Conservation (phyloP, 2,329 filamentous ascomycete species). For the Colletotrichum sublineola region DNA sequence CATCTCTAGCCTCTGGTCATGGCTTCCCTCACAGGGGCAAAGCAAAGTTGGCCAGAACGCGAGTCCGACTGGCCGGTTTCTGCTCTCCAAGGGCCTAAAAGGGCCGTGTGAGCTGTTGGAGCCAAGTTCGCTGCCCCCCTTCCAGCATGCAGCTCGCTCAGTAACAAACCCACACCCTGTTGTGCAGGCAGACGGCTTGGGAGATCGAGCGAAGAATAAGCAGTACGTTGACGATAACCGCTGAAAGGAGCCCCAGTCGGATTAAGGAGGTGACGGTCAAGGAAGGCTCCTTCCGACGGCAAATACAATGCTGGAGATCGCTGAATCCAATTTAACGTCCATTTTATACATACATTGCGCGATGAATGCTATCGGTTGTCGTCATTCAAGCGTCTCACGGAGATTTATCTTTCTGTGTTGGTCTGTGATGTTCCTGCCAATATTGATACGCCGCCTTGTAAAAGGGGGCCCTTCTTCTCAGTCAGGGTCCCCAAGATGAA, state of each 20-base stretch:
- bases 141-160: constrained; percentile 14
- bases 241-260: not conserved
- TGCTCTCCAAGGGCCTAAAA: too few species aligned
- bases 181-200: constrained; percentile 12
- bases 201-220: not conserved
- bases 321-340: not conserved
- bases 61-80: not conserved
- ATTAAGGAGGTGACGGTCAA: not conserved
- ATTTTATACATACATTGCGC: not conserved
- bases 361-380: constrained; percentile 12
- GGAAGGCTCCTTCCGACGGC: constrained; percentile 1
- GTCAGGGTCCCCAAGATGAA: constrained; percentile 15
- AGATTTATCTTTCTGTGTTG: constrained; percentile 19
- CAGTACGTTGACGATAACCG: not conserved
- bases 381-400: constrained; percentile 33
- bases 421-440: constrained; percentile 13
- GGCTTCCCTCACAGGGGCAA: not conserved
- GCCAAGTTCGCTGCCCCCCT: constrained; percentile 20
- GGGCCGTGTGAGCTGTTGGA: constrained; percentile 1
- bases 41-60: not conserved
- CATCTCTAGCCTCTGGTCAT: not conserved
- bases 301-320: not conserved
- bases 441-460: constrained; percentile 1
- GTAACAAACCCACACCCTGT: constrained; percentile 3
- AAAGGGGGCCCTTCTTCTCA: not conserved